Base-by-base conservation (phyloP, 2,329 filamentous ascomycete genomes). In the Lasiodiplodia hormozganensis region DNA sequence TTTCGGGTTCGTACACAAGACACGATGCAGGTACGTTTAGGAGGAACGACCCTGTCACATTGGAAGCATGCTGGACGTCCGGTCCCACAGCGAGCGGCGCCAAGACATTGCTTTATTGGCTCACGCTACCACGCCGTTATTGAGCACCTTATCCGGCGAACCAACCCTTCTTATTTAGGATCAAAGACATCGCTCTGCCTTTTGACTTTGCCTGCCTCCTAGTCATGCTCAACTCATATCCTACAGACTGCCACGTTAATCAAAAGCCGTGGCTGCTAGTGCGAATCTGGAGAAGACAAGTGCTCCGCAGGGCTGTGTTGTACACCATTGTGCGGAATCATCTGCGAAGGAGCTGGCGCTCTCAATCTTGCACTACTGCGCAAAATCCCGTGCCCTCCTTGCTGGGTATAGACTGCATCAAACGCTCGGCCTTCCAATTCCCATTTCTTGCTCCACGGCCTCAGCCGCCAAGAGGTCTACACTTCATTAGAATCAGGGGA, bases 61-160 rank as follows among this genome's bases (percentile, higher is more conserved):
- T 12, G 18, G 47, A 52, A 52, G 47, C 43, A 52, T 53, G 60
- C 4, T 62, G 23, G 54, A 12, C 31, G 21, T 49, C 40, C 10
- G 58, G 40, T 60, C 40, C 49, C 43, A n/a, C 28, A 16, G 34
- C 2, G 34, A 28, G 47, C 49, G 56, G 28, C 47, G 66, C 66
- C 66, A 68, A 68, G 66, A 68, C 38, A 51, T 11, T 53, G 47
- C 66, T 68, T 68, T 62, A 62, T 68, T 68, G 57, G 66, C 28
- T 16, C 10, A 18, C 43, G n/a, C 53, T 23, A 34, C 12, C 36
- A 40, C 54, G 40, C 51, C 47, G 51, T 43, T 69, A 69, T 69
- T 69, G 68, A 68, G 18, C 25, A 62, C 68, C 56, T n/a, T n/a
- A 53, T 69, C 43, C 68, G 67, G 66, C 62, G 23, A 54, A 34